These are phyloP conservation scores for Citrus sinensis DNA, from an alignment of 345 rosid genomes.

Conservation along the genomic window DNA sequence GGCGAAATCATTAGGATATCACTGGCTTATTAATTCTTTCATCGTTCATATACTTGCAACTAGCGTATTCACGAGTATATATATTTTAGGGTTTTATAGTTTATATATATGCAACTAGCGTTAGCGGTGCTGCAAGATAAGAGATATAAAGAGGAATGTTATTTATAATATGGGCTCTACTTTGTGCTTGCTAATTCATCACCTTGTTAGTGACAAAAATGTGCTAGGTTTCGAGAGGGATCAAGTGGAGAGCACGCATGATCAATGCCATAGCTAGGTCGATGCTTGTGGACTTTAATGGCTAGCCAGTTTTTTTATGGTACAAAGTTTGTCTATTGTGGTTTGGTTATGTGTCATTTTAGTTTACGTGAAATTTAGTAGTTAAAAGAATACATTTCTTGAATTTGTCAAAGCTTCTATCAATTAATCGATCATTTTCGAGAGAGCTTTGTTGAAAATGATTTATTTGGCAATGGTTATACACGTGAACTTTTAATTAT, in stretches of 20 bases:
- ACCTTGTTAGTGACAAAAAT: background rate
- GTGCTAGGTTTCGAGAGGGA: background rate
- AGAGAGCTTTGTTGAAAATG: too few relatives aligned
- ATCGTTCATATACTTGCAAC: background rate
- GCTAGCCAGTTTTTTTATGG: background rate
- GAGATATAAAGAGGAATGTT: too few relatives aligned
- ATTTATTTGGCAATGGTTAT: background rate
- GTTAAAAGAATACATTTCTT: background rate
- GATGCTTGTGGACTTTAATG: background rate
- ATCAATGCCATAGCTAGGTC: background rate
- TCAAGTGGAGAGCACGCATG: background rate
- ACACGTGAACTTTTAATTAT: background rate
- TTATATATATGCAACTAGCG: conserved; percentile 11
- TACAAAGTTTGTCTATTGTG: background rate
- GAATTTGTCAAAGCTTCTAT: too few relatives aligned
- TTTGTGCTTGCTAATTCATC: background rate
- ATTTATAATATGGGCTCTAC: background rate
- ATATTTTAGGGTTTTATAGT: background rate
- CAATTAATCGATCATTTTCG: too few relatives aligned
- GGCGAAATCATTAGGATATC: conserved; percentile 30
- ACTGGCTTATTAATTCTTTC: background rate
- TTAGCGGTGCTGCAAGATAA: conserved; percentile 12
- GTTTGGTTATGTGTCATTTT: background rate
- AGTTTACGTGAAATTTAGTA: background rate
- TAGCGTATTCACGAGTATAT: too few relatives aligned